Evolutionary conservation across 306 rosid species (phyloP).

Genomic region (Prunus dulcis): DNA sequence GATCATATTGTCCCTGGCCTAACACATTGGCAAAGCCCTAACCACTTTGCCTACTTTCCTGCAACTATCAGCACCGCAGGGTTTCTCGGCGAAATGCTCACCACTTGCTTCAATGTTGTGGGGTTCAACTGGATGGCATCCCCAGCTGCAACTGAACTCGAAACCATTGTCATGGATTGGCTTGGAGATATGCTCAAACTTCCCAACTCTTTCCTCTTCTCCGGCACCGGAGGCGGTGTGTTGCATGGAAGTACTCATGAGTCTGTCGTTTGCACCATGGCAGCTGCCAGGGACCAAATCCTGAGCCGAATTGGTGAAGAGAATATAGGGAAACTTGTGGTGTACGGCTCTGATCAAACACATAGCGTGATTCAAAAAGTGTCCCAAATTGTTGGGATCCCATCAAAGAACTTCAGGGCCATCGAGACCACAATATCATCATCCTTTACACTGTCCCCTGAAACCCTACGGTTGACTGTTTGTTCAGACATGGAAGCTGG

Average conservation of each 20-base stretch:
- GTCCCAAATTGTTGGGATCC: conserved; percentile 28
- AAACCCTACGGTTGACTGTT: not conserved
- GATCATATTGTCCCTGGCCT: conserved; percentile 33
- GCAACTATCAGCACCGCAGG: conserved; percentile 18
- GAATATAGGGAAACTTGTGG: conserved; percentile 22
- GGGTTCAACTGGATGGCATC: conserved; percentile 48
- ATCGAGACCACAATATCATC: conserved; percentile 23
- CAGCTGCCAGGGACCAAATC: conserved; percentile 35
- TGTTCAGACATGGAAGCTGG: conserved; percentile 24
- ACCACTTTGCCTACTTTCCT: conserved; percentile 30
- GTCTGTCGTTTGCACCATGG: conserved; percentile 34
- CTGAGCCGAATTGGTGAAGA: conserved; percentile 18
- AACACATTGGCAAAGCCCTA: conserved; percentile 45
- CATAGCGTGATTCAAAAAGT: conserved; percentile 36
- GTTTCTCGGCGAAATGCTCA: conserved; percentile 38
- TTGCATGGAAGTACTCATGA: conserved; percentile 42
- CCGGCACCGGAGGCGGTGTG: conserved; percentile 39
- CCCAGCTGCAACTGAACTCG: conserved; percentile 47
- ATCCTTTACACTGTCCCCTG: conserved; percentile 22
- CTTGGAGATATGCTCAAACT: conserved; percentile 37
- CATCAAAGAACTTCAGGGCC: conserved; percentile 7
- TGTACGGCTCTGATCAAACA: conserved; percentile 47
- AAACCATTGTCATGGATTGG: conserved; percentile 44
- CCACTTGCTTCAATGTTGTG: conserved; percentile 28
- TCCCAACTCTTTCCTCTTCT: conserved; percentile 33